Base-by-base conservation (phyloP, 306 rosid species). In the Cercis canadensis region DNA sequence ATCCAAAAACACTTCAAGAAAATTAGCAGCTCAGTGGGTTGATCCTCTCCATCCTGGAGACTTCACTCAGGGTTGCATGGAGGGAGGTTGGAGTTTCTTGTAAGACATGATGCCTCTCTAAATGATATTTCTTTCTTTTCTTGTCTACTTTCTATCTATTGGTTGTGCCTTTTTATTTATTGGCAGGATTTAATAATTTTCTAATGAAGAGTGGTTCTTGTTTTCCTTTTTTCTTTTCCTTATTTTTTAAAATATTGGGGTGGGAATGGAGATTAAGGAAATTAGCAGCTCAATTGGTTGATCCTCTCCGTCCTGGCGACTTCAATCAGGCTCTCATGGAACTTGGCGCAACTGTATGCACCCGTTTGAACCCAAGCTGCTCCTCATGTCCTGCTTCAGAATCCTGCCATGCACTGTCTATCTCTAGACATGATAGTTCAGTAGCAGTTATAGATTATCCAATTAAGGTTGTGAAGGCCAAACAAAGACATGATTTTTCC, bases 321-420 rank as follows among this genome's bases (percentile, higher is more conserved):
- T 88, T 93, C 82, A 93, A 93, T 79, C 98, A 93, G 78, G 88
- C 92, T 62, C 93, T 93, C 69, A 93, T 93, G 98, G 98, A 93
- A 67, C 98, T 93, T 68, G 98, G 98, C 32, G 97, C 97, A 40
- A 90, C 96, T 34, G 50, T 90, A 49, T 93, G 98, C 91, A 84
- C 90, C 43, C 90, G 84, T 29, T 52, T 58, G 66, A 85, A 83
- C 71, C 98, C 98, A 45, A 88, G 84, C 57, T 93, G 98, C 79
- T 76, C 87, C 8, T 74, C 80, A 31, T 93, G 98, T 75, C 98
- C 98, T 65, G 85, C 74, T 60, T 85, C 91, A 56, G 84, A 78
- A 66, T 87, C 85, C 37, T 93, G 98, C 63, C 51, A 37, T 15
- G 97, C 92, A 11, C 80, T 90, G 21, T 82, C 93, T 57, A 70